Evolutionary conservation across 306 rosid species (phyloP), one percentile per base, ranked within the genome.

Genomic region (Cicer chorassanicum): DNA sequence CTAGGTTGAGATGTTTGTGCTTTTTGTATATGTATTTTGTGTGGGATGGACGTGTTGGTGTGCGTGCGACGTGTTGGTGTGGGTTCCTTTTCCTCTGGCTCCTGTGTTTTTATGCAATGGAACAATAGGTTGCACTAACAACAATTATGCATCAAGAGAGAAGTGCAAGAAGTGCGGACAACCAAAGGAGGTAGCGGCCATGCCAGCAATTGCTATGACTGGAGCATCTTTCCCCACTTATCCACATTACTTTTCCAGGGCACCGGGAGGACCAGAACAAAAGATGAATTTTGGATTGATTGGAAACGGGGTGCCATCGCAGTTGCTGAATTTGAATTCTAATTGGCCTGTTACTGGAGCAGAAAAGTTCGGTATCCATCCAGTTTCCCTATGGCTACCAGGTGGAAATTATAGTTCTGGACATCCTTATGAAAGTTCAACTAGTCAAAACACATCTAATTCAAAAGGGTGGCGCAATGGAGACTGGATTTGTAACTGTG

Each of bases 111-210:
- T 87, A 44, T 91, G 91, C 89, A 82, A 82, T 93, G 93, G 91
- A 90, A 78, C 90, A 75, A 86, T 92, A 94, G 99, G 97, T 87
- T 94, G 99, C 99, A 94, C 99, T 90, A 94, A 94, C 96, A 94
- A 92, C 97, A 94, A 94, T 92, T 94, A 94, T 91, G 99, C 99
- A 85, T 94, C 99, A 89, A 86, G 97, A 94, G 97, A 92, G 79
- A 91, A 86, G 93, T 94, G 97, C 92, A 94, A 94, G 84, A 94
- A 90, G 84, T 94, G 97, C 42, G 97, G 99, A 70, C 92, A 94
- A 84, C 92, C 87, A 29, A 94, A 92, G 95, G 97, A 90, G 89
- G 80, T 90, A 76, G 95, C 97, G 45, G 93, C 95, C 82, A 89
- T 93, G 96, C 91, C 97, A 45, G 96, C 97, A 10, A 70, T 88